These are phyloP conservation scores for Chlorella sp. DNA, from an alignment of 139 green algal genomes.

Conservation along the genomic window DNA sequence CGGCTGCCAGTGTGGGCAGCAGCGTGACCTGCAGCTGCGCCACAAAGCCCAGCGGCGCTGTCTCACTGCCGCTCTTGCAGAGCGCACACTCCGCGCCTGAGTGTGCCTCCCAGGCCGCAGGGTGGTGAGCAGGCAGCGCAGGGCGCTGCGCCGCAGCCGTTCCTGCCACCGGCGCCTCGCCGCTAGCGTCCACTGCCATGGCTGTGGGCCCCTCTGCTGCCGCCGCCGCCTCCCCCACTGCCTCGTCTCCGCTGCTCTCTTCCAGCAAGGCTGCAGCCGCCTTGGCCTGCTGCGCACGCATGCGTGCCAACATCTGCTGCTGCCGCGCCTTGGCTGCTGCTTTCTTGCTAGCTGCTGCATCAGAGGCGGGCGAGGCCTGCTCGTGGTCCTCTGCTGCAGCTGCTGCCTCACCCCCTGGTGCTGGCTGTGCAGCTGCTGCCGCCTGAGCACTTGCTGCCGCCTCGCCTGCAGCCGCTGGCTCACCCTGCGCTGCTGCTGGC, in stretches of 20 bases:
- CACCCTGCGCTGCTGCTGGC: background rate
- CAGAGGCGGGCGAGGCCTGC: background rate
- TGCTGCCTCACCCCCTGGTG: background rate
- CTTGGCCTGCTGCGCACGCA: conserved; percentile 26
- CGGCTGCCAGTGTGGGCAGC: conserved; percentile 23
- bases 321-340: background rate
- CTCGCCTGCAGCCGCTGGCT: background rate
- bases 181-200: conserved; percentile 16
- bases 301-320: conserved; percentile 20
- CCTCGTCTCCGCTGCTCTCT: background rate
- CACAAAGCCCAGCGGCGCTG: conserved; percentile 34
- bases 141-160: background rate
- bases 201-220: background rate
- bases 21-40: conserved; percentile 20
- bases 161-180: background rate
- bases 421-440: background rate
- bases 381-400: background rate
- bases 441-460: background rate
- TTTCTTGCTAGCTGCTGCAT: background rate
- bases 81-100: conserved; percentile 34
- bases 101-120: background rate
- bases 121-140: conserved; percentile 33
- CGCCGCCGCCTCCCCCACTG: background rate
- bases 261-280: background rate
- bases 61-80: conserved; percentile 27